Evolutionary conservation across 1,284 basidiomycete genomes (phyloP), one percentile per base, ranked within the genome.

Genomic region (Ceratobasidium sp.): DNA sequence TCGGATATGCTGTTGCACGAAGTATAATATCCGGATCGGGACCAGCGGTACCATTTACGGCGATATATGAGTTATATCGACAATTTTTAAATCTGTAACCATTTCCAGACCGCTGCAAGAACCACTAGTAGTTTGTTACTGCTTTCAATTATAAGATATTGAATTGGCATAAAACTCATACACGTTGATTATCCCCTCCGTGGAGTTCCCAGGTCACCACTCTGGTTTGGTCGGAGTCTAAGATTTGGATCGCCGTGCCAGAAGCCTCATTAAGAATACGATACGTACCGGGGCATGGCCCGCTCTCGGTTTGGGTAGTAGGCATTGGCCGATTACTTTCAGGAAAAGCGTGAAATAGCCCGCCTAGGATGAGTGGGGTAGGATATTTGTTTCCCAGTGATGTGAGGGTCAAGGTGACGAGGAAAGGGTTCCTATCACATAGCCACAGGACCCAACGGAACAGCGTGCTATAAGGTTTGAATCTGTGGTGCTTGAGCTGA

Each of bases 31-130:
- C 62, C n/a, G 42, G 6, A n/a, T 34, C 27, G n/a, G 53, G 62
- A 13, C 6, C 15, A 54, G 40, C 50, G 47, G 62, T 65, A 17
- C 38, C 43, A 13, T 34, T 12, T 17, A 65, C 62, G 15, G 62
- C 45, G 5, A 65, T 10, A 27, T 53, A 65, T n/a, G 27, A 22
- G 7, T 35, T 50, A 31, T 65, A 40, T 29, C 45, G 49, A n/a
- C 62, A 54, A 20, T 65, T 65, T 25, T 65, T 65, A 27, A 54
- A 42, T 35, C 13, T 54, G 62, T 65, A 54, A 27, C 62, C 50
- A 53, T 22, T 40, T 12, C 62, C 62, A 6, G 62, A 65, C 1
- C n/a, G n/a, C 34, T 65, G 62, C 25, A 65, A 32, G 27, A 65
- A 43, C 62, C 62, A 65, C 62, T 58, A 32, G 20, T 57, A n/a